A percentile compares a stretch with the other conserved stretches of the same genome.
Conservation (phyloP, 371 early-diverging fungal genomes). For the Entomophthora muscae region DNA sequence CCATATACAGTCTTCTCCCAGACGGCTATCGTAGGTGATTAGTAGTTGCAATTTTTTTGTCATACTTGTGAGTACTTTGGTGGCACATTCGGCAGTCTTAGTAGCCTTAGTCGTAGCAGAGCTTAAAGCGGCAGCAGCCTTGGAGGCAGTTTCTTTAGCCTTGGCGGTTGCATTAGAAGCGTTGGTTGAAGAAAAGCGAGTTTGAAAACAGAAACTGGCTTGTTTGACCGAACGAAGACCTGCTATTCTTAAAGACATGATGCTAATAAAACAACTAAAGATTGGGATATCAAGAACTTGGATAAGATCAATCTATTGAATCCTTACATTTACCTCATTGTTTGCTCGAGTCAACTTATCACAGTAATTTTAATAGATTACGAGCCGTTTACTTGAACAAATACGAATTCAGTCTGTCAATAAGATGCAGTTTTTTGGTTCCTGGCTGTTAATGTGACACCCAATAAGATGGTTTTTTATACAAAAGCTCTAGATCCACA, state of each 20-base stretch:
- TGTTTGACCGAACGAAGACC: neutral
- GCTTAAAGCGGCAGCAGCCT: neutral
- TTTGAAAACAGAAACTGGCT: neutral
- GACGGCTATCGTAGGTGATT: constrained; percentile 6
- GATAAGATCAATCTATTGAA: too few species aligned
- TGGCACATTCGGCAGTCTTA: neutral
- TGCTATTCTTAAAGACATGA: neutral
- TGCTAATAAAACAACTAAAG: neutral
- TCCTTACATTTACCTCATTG: too few species aligned
- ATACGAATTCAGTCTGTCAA: too few species aligned
- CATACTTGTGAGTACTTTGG: neutral
- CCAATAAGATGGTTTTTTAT: too few species aligned
- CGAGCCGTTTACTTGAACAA: too few species aligned
- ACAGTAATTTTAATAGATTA: too few species aligned
- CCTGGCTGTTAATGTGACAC: too few species aligned
- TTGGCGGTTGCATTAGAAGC: neutral
- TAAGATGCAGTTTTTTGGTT: too few species aligned
- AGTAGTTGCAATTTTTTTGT: neutral
- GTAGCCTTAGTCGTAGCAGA: neutral
- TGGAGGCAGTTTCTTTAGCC: neutral
- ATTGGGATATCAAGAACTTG: too few species aligned
- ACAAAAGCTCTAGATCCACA: too few species aligned
- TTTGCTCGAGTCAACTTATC: too few species aligned
- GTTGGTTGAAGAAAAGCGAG: neutral
- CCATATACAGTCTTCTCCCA: constrained; percentile 25